A percentile compares a stretch with the other conserved stretches of the same genome.
Evolutionary conservation across 805 yeast species (phyloP).

Genomic region (Metschnikowia noctiluminum): DNA sequence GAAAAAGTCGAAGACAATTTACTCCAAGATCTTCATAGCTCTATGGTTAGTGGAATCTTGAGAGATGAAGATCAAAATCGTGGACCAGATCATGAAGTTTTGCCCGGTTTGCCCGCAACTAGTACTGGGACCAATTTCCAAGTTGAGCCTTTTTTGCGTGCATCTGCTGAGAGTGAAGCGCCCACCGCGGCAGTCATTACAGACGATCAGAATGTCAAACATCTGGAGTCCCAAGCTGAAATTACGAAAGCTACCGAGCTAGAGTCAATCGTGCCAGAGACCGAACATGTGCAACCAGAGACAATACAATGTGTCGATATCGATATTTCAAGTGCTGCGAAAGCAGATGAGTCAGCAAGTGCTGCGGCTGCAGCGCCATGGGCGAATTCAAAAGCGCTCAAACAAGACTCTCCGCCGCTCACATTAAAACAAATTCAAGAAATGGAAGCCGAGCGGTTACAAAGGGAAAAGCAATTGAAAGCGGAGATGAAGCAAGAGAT

Average conservation of each 20-base stretch:
- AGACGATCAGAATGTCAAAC: too few relatives aligned
- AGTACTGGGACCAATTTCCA: not conserved
- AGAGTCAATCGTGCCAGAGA: not conserved
- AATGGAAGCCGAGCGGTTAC: constrained; percentile 44
- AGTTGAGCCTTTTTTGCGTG: not conserved
- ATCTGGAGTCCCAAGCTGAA: too few relatives aligned
- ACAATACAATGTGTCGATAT: not conserved
- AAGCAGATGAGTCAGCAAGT: not conserved
- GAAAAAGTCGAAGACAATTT: constrained; percentile 24
- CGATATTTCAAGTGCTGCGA: not conserved
- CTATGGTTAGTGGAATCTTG: constrained; percentile 41
- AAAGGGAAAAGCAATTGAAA: constrained; percentile 38
- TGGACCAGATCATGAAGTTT: not conserved
- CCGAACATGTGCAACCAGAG: not conserved
- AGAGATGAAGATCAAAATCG: constrained; percentile 10
- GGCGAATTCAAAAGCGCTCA: constrained; percentile 33
- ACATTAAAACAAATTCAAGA: constrained; percentile 51
- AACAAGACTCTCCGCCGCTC: constrained; percentile 32
- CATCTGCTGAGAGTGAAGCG: not conserved
- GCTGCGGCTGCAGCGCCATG: constrained; percentile 46
- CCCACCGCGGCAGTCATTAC: too few relatives aligned
- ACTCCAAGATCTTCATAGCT: constrained; percentile 37
- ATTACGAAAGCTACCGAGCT: not conserved
- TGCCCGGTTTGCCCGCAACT: not conserved
- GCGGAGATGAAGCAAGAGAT: constrained; percentile 30